Percentiles rank a stretch among this genome's conserved stretches.
These are phyloP conservation scores for Sclerotinia glacialis DNA, from an alignment of 2,329 filamentous ascomycete species.

Conservation along the genomic window DNA sequence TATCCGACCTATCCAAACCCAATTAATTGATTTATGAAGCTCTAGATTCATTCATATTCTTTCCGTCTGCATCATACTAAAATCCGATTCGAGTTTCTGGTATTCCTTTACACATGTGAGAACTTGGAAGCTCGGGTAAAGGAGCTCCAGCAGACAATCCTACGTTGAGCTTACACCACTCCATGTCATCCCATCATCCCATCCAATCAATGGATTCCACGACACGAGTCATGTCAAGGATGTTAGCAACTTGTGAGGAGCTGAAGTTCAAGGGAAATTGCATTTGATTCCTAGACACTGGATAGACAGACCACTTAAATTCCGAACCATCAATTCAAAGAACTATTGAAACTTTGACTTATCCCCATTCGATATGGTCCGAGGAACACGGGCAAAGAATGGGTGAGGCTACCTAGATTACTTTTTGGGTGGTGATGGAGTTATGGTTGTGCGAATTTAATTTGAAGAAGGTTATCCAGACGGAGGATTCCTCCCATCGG, in stretches of 20 bases:
- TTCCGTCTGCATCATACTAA: background rate
- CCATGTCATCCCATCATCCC: background rate
- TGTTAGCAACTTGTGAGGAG: constrained; percentile 2
- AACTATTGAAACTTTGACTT: background rate
- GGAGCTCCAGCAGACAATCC: too few species aligned
- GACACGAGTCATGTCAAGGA: constrained; percentile 13
- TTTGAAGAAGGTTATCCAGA: too few species aligned
- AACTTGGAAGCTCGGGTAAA: constrained; percentile 6
- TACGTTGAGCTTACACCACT: constrained; percentile 9
- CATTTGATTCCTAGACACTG: background rate
- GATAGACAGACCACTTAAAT: background rate
- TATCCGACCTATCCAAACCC: background rate
- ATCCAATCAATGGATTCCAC: constrained; percentile 8
- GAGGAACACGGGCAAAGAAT: background rate
- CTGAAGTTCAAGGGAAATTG: constrained; percentile 8
- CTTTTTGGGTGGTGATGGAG: background rate
- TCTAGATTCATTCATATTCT: background rate
- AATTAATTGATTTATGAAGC: background rate
- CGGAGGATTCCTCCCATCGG: constrained; percentile 1
- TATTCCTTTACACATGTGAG: constrained; percentile 3
- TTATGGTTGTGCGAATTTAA: too few species aligned
- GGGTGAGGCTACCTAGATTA: background rate
- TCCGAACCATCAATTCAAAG: background rate
- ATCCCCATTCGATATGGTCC: background rate
- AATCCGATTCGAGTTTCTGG: background rate